Percentiles rank a stretch among this genome's conserved stretches.
Evolutionary conservation across 176 grass and related monocot species (phyloP).

Genomic region (Oropetium thomaeum): DNA sequence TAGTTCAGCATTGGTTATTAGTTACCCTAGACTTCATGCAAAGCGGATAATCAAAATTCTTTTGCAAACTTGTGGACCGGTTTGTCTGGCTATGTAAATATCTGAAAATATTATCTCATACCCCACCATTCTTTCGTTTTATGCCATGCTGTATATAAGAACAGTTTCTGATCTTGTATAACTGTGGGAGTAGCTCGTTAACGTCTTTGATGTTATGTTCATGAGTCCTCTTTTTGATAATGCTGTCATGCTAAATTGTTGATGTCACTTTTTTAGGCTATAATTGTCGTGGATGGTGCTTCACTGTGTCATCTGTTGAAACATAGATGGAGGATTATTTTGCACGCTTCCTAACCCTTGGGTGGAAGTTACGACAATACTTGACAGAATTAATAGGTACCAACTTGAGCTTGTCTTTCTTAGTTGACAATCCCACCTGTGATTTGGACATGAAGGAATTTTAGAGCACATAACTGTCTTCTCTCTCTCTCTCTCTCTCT

Average conservation of each 20-base stretch:
- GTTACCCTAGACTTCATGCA: not conserved
- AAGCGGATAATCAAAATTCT: not conserved
- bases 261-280: constrained; percentile 20
- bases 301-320: constrained; percentile 4
- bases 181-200: not conserved
- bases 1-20: not conserved
- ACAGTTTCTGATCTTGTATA: not conserved
- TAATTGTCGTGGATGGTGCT: constrained; percentile 19
- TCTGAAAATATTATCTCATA: not conserved
- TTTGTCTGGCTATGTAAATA: not conserved
- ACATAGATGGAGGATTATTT: constrained; percentile 69
- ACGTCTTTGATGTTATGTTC: not conserved
- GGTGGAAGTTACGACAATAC: constrained; percentile 55
- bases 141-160: not conserved
- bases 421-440: not conserved
- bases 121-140: not conserved
- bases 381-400: constrained; percentile 70
- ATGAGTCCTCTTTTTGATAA: not conserved
- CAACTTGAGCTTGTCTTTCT: not conserved
- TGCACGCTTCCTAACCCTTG: constrained; percentile 45
- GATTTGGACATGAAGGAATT: not conserved
- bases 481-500: no score
- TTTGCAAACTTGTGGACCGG: not conserved
- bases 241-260: constrained; percentile 14
- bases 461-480: not conserved